Evolutionary conservation across 148 eudicot genomes (phyloP), one percentile per base, ranked within the genome.

Genomic region (Heliosperma pusillum): DNA sequence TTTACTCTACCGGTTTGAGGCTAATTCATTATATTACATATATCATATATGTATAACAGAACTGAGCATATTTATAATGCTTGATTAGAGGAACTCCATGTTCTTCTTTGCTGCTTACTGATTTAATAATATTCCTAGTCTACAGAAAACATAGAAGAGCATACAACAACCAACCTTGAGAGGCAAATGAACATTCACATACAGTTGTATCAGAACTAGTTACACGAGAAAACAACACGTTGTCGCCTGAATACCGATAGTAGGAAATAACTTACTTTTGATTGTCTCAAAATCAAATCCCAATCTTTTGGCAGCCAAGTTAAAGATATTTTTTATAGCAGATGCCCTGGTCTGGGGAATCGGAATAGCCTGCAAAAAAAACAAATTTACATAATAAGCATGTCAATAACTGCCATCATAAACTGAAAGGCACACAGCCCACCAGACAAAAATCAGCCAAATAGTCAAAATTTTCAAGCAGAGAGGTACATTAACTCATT

Each of bases 231-330:
- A 16, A 50, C 63, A 60, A 52, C 13, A n/a, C n/a, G 53, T 63
- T 33, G 4, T 63, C 40, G 4, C 24, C 65, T 47, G 36, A 59
- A 55, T 7, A 72, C 36, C 17, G 25, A 79, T 45, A 42, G 42
- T 67, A 9, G 53, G 71, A 73, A 52, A 19, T 62, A 74, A 25
- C 91, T 77, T 80, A 89, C 97, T 81, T 83, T 91, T 85, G 56
- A 90, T 53, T 11, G 79, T 82, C 77, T 74, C 59, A 73, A 93
- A 88, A 65, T 89, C 87, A 76, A 93, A 89, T 8, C 89, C 93
- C 87, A 87, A 74, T 84, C 80, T 91, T 79, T 91, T 85, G 70
- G 98, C 97, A 83, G 98, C 98, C 81, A 93, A 85, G 78, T 82
- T 88, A 81, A 93, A 93, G 69, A 93, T 87, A 69, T 81, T 85